Evolutionary conservation across 2,329 filamentous ascomycete genomes (phyloP).

Genomic region (Rutstroemia sp.): DNA sequence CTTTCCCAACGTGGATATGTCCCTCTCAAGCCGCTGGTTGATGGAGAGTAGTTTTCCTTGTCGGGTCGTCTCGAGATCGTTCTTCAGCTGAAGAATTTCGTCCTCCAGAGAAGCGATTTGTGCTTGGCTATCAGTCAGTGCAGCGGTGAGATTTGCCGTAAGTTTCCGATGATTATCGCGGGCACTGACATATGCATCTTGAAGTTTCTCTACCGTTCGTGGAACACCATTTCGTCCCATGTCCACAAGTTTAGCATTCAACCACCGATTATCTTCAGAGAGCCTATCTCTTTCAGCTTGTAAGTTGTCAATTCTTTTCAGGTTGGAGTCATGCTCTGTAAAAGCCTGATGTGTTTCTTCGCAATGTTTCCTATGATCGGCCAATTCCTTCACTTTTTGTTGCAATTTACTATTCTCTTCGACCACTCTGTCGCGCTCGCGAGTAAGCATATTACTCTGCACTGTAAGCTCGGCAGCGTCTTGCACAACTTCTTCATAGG

Average conservation of each 20-base stretch:
- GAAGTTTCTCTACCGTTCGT: neutral
- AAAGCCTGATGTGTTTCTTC: neutral
- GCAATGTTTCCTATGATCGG: neutral
- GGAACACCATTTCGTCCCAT: neutral
- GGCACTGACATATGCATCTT: neutral
- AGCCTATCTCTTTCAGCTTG: neutral
- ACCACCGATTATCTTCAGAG: neutral
- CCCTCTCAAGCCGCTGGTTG: neutral
- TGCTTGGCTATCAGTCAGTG: neutral
- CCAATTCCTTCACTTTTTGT: neutral
- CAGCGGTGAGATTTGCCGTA: neutral
- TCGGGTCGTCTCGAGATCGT: neutral
- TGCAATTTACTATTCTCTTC: neutral
- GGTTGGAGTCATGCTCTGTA: neutral
- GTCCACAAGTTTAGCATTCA: neutral
- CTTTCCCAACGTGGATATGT: neutral
- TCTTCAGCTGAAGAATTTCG: neutral
- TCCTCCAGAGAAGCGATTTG: neutral
- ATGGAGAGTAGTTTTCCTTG: neutral
- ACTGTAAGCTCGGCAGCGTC: neutral
- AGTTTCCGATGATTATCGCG: neutral
- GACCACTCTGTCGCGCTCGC: neutral
- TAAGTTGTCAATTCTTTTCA: neutral
- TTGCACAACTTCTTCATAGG: neutral
- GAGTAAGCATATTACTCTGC: neutral